phyloP scores from a whole-genome alignment of 176 grass and related monocot genomes.

The Zizania latifolia region DNA sequence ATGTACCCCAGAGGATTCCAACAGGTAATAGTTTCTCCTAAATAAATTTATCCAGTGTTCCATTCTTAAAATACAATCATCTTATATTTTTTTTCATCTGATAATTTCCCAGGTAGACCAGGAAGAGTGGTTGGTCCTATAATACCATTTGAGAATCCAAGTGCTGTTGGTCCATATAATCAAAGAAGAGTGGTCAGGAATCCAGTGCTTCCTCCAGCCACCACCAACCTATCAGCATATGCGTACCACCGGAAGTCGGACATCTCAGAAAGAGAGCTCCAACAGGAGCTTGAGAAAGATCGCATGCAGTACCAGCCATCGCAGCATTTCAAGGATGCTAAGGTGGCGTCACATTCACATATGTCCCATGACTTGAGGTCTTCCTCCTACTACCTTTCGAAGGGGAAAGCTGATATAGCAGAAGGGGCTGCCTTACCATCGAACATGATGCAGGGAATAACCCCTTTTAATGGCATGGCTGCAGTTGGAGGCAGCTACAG shows the following conservation, averaged over 20 bases:
- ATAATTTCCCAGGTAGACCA: conserved; percentile 54
- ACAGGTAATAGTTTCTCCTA: conserved; percentile 50
- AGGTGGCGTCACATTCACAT: conserved; percentile 45
- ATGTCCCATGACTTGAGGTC: conserved; percentile 52
- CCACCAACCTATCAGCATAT: conserved; percentile 40
- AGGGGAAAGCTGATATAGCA: conserved; percentile 43
- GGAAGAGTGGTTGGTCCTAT: conserved; percentile 67
- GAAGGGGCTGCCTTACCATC: conserved; percentile 43
- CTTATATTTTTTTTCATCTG: conserved; percentile 10
- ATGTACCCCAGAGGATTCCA: conserved; percentile 63
- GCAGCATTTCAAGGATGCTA: conserved; percentile 49
- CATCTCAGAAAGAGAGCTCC: conserved; percentile 39
- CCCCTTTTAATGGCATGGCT: conserved; percentile 62
- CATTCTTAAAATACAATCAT: background rate
- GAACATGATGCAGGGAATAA: conserved; percentile 51
- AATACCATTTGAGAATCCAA: conserved; percentile 46
- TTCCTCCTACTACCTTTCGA: conserved; percentile 50
- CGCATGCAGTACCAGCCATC: conserved; percentile 52
- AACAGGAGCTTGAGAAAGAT: conserved; percentile 48
- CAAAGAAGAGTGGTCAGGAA: conserved; percentile 60
- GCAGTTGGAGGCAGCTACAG: conserved; percentile 53
- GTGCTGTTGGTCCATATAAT: conserved; percentile 49
- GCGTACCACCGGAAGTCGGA: conserved; percentile 43
- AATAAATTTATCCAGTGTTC: background rate
- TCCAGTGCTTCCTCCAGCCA: conserved; percentile 44